Conservation (phyloP, 1,139 yeast genomes). For the Entelexis paramagnoliae region DNA sequence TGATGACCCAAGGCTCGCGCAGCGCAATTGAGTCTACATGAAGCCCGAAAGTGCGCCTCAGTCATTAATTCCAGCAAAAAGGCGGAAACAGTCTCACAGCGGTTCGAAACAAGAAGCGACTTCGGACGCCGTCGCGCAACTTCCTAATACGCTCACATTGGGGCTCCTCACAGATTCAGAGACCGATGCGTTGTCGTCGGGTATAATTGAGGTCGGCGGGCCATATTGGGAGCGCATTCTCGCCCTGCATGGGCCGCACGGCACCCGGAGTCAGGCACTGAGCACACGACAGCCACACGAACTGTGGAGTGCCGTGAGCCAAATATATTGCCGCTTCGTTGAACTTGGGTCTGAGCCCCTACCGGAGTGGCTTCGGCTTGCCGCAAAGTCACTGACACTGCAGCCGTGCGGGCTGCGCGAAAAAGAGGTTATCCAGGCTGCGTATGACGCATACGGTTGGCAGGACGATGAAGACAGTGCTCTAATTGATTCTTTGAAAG, state of each 20-base stretch:
- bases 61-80: no score
- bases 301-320: background rate
- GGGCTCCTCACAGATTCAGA: background rate
- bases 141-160: no score
- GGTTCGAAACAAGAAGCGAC: no score
- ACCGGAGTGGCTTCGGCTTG: background rate
- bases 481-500: background rate
- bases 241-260: slow-evolving; percentile 4
- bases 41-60: no score
- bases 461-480: background rate
- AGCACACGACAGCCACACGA: background rate
- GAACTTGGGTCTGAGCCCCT: background rate
- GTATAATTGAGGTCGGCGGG: slow-evolving; percentile 10
- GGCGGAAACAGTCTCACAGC: no score
- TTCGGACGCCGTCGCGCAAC: no score
- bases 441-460: background rate
- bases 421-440: background rate
- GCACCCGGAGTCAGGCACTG: background rate
- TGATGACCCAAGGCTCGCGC: no score
- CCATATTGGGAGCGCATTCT: slow-evolving; percentile 14
- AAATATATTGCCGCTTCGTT: background rate
- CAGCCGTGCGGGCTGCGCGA: background rate
- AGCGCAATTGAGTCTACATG: no score
- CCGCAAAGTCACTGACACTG: background rate
- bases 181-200: background rate